Conservation (phyloP, 2,329 filamentous ascomycete genomes). For the Pseudogymnoascus sp. region DNA sequence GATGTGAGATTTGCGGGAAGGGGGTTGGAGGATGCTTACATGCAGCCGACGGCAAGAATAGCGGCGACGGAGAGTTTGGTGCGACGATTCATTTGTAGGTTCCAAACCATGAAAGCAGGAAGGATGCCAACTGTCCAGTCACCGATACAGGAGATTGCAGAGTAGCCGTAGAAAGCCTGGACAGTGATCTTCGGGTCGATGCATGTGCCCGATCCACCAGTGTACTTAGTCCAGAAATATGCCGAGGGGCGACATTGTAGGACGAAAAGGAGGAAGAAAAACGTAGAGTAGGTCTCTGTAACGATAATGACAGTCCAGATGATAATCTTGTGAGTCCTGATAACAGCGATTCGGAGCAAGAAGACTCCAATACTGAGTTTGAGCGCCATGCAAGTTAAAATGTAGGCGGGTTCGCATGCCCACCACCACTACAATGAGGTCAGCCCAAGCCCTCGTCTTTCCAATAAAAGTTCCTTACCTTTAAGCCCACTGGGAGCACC, state of each 20-base stretch:
- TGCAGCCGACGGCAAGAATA: conserved; percentile 41
- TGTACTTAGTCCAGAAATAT: conserved; percentile 39
- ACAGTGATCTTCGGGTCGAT: conserved; percentile 33
- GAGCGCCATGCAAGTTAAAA: conserved; percentile 31
- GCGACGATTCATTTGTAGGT: conserved; percentile 38
- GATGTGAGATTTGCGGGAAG: background rate
- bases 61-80: conserved; percentile 38
- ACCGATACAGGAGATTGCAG: conserved; percentile 35
- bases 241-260: conserved; percentile 41
- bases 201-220: conserved; percentile 33
- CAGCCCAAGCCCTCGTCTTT: background rate
- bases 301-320: conserved; percentile 30
- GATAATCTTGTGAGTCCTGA: conserved; percentile 28
- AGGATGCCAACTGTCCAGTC: conserved; percentile 42
- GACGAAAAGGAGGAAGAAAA: conserved; percentile 38
- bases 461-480: conserved; percentile 14
- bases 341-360: conserved; percentile 32
- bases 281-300: conserved; percentile 29
- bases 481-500: conserved; percentile 24
- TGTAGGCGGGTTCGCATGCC: conserved; percentile 30
- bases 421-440: conserved; percentile 19
- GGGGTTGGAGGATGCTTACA: conserved; percentile 30
- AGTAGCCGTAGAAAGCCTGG: conserved; percentile 37
- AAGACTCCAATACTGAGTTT: conserved; percentile 36
- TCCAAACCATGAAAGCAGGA: conserved; percentile 43